Evolutionary conservation across 139 green algal species (phyloP).

Genomic region (Auxenochlorella protothecoides): DNA sequence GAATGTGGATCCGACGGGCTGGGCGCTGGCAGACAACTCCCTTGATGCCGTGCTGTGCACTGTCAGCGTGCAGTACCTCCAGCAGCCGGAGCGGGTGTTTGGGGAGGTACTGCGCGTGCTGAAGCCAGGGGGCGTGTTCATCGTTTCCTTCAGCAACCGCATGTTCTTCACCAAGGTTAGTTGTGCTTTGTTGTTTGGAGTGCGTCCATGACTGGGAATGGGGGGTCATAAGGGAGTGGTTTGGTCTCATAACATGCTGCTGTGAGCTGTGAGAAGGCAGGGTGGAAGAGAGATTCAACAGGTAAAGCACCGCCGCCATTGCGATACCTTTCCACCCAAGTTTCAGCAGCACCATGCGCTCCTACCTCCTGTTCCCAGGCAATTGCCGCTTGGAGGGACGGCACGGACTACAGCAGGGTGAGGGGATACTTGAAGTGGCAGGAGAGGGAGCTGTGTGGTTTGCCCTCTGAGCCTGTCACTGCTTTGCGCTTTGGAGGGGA

Average conservation of each 20-base stretch:
- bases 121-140: slow-evolving; percentile 67
- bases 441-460: no score
- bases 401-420: slow-evolving; percentile 40
- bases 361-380: slow-evolving; percentile 23
- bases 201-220: background rate
- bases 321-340: no score
- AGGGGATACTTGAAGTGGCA: no score
- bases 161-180: slow-evolving; percentile 70
- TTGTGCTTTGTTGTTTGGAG: background rate
- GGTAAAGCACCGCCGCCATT: no score
- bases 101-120: slow-evolving; percentile 77
- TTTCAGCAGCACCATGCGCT: no score
- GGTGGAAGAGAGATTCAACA: no score
- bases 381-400: slow-evolving; percentile 67
- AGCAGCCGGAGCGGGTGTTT: slow-evolving; percentile 78
- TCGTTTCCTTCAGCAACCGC: slow-evolving; percentile 78
- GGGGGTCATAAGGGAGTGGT: no score
- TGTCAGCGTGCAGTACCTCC: slow-evolving; percentile 64
- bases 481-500: no score
- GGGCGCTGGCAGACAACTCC: slow-evolving; percentile 42
- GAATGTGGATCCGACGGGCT: slow-evolving; percentile 53
- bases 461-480: no score
- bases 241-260: no score
- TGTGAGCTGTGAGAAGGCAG: no score
- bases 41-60: slow-evolving; percentile 68